A percentile compares a stretch with the other conserved stretches of the same genome.
These are phyloP conservation scores for Coemansia sp. DNA, from an alignment of 192 early-diverging fungal species.

Conservation along the genomic window DNA sequence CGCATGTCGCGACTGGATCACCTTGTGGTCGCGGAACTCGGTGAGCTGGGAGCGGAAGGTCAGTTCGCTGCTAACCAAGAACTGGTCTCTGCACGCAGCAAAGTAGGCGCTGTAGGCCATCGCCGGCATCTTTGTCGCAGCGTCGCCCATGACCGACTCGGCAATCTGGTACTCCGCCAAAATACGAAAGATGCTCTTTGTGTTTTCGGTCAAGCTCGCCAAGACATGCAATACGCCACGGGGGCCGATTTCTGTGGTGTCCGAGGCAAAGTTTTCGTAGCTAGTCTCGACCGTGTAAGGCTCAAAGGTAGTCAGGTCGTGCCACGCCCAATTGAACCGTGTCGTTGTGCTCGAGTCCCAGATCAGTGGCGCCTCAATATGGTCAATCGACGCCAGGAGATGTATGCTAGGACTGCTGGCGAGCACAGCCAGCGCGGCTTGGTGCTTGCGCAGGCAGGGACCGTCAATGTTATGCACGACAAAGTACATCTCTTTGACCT, in stretches of 20 bases:
- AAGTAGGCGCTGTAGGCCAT: constrained; percentile 70
- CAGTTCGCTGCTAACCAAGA: constrained; percentile 76
- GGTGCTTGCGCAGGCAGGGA: constrained; percentile 66
- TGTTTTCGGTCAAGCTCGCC: constrained; percentile 78
- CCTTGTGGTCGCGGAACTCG: constrained; percentile 90
- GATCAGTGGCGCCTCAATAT: constrained; percentile 84
- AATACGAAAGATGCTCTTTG: constrained; percentile 81
- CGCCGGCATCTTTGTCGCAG: constrained; percentile 24
- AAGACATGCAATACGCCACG: constrained; percentile 79
- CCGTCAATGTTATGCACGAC: constrained; percentile 93
- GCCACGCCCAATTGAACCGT: constrained; percentile 85
- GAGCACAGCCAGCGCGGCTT: constrained; percentile 66
- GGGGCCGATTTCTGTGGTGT: constrained; percentile 57
- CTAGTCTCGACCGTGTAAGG: constrained; percentile 80
- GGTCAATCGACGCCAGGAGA: constrained; percentile 83
- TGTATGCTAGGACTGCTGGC: constrained; percentile 67
- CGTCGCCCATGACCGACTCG: constrained; percentile 33
- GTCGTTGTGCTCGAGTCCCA: constrained; percentile 76
- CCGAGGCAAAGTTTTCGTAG: constrained; percentile 71
- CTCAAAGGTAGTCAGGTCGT: constrained; percentile 86
- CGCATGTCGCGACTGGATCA: constrained; percentile 64
- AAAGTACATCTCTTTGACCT: constrained; percentile 61
- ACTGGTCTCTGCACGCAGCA: constrained; percentile 73
- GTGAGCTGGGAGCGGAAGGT: constrained; percentile 88
- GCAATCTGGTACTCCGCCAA: constrained; percentile 80